A percentile compares a stretch with the other conserved stretches of the same genome.
Conservation (phyloP, 2,329 filamentous ascomycete species). For the Botrytis tulipae region DNA sequence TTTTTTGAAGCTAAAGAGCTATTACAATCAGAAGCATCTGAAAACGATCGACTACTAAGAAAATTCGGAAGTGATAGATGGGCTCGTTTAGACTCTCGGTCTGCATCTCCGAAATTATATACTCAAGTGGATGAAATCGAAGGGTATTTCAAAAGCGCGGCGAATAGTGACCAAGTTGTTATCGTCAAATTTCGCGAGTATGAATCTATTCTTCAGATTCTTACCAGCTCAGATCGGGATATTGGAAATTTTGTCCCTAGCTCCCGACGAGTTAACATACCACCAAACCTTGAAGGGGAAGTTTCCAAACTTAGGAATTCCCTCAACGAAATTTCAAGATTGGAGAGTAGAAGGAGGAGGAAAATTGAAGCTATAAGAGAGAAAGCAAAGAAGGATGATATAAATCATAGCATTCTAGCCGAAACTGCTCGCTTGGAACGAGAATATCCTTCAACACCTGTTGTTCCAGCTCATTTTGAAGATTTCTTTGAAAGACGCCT, state of each 20-base stretch:
- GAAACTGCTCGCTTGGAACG: constrained; percentile 85
- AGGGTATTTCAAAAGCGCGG: constrained; percentile 76
- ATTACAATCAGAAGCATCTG: constrained; percentile 74
- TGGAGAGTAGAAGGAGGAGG: constrained; percentile 77
- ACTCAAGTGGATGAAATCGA: constrained; percentile 64
- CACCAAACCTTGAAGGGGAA: constrained; percentile 75
- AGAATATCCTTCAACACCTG: constrained; percentile 77
- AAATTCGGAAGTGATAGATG: constrained; percentile 89
- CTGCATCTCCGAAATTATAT: constrained; percentile 54
- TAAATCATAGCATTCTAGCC: constrained; percentile 76
- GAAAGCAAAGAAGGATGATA: constrained; percentile 82
- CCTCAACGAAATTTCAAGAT: constrained; percentile 79
- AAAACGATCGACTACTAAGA: constrained; percentile 72
- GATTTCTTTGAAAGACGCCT: constrained; percentile 83
- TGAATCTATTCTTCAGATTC: constrained; percentile 69
- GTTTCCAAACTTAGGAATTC: constrained; percentile 73
- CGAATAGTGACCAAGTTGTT: constrained; percentile 59
- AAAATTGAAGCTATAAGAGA: constrained; percentile 77
- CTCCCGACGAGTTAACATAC: constrained; percentile 74
- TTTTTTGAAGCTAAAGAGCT: constrained; percentile 83
- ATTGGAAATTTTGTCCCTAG: constrained; percentile 89
- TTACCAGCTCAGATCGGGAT: constrained; percentile 76
- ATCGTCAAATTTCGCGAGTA: constrained; percentile 75
- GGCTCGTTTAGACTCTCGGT: constrained; percentile 66
- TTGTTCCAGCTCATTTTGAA: constrained; percentile 89